Percentiles rank a stretch among this genome's conserved stretches.
These are phyloP conservation scores for Globisporangium splendens DNA, from an alignment of 352 stramenopile genomes.

Conservation along the genomic window DNA sequence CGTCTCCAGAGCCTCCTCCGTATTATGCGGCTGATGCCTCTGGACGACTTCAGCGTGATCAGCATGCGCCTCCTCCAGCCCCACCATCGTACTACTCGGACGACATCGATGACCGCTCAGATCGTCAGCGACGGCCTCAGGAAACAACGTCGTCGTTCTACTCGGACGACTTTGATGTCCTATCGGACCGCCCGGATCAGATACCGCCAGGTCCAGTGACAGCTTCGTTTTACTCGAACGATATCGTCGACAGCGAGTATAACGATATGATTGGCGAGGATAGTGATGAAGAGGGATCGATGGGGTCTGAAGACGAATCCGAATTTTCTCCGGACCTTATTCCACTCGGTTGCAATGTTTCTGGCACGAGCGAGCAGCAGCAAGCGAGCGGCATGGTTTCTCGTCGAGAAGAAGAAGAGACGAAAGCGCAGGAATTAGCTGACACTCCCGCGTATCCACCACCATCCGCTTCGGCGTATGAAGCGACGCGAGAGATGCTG, in stretches of 20 bases:
- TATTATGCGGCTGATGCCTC: too few relatives aligned
- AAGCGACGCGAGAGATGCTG: conserved; percentile 27
- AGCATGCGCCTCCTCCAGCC: not conserved
- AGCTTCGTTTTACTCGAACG: not conserved
- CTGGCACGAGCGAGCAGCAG: too few relatives aligned
- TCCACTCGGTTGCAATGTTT: too few relatives aligned
- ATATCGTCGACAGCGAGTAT: conserved; percentile 15
- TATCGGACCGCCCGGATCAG: not conserved
- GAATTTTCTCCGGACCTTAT: conserved; percentile 7
- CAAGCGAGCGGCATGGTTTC: not conserved
- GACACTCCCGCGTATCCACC: conserved; percentile 37
- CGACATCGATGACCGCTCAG: not conserved
- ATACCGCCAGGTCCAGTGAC: too few relatives aligned
- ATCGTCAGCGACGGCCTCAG: not conserved
- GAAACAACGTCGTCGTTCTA: not conserved
- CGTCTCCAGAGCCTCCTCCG: too few relatives aligned
- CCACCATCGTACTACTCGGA: conserved; percentile 12
- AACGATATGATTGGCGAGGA: conserved; percentile 37
- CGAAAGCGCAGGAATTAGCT: conserved; percentile 48
- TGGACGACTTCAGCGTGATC: too few relatives aligned
- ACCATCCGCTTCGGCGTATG: conserved; percentile 39
- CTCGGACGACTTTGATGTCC: conserved; percentile 1
- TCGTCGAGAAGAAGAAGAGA: conserved; percentile 35
- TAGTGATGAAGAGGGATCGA: conserved; percentile 25
- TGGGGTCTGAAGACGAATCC: conserved; percentile 34